Evolutionary conservation across 345 rosid species (phyloP), one percentile per base, ranked within the genome.

Genomic region (Acer saccharum): DNA sequence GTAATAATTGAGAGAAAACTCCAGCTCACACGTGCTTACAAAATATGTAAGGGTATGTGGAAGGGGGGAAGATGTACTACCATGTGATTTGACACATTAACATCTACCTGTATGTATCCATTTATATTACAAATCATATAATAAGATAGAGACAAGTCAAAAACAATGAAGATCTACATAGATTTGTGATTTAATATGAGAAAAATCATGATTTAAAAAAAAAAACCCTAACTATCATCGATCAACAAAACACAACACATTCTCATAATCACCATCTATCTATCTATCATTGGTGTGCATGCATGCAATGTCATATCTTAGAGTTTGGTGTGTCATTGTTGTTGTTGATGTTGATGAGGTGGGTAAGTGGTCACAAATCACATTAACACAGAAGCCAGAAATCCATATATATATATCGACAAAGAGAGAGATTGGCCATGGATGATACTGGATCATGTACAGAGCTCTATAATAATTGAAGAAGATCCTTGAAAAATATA

Each of bases 281-380:
- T 0, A n/a, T n/a, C 18, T 68, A 54, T 71, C 48, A 55, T 14
- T 10, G 7, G 29, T 21, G 46, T 43, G 46, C 46, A 43, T 10
- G 23, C 46, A 43, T 69, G 39, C 10, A 29, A 48, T 46, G 62
- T 50, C 32, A 27, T 65, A 1, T 52, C 32, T 17, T 10, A 7
- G 44, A 21, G 52, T 27, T 64, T 64, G 5, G 54, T 61, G 39
- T 75, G 55, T 75, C 64, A 46, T 6, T 17, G 21, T 0, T 5
- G 25, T 12, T 58, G 63, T 7, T 58, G 63, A 6, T 58, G 63
- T 7, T 60, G 6, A 4, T 3, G n/a, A 54, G 55, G 78, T 35
- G 66, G 74, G 79, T 76, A 44, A 6, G 2, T 14, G 8, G 74
- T 68, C 68, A 68, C n/a, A 43, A 25, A 69, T 76, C 74, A 76